Conservation (phyloP, 345 rosid species). For the Psidium friedrichsthalianum region DNA sequence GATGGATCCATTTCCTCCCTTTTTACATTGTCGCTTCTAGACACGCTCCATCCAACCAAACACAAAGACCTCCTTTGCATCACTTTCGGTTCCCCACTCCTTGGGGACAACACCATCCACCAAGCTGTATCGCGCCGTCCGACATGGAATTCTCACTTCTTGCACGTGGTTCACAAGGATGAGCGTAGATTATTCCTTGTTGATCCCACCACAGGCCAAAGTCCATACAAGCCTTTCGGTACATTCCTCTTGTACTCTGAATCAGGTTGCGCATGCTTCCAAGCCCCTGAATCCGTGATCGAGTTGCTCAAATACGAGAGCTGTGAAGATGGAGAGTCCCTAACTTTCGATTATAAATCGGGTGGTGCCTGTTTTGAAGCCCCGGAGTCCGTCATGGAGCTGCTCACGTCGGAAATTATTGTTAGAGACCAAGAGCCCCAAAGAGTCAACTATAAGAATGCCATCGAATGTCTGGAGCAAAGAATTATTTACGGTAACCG, state of each 20-base stretch:
- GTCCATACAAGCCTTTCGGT: conserved; percentile 40
- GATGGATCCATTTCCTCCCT: too few relatives aligned
- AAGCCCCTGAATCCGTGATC: conserved; percentile 28
- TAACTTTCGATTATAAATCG: conserved; percentile 4
- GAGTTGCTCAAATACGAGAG: conserved; percentile 8
- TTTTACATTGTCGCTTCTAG: too few relatives aligned
- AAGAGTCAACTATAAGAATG: conserved; percentile 1
- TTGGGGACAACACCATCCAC: too few relatives aligned
- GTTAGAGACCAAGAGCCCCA: conserved; percentile 1
- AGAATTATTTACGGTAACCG: conserved; percentile 1
- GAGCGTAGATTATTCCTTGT: too few relatives aligned
- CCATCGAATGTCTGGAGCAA: conserved; percentile 1
- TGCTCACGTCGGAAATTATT: conserved; percentile 8
- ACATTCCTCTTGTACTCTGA: conserved; percentile 34
- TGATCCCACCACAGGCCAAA: too few relatives aligned
- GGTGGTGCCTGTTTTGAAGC: conserved; percentile 28
- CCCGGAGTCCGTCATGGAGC: conserved; percentile 17
- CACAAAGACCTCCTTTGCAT: too few relatives aligned
- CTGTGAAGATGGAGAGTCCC: not conserved
- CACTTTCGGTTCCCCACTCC: too few relatives aligned
- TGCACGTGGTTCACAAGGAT: too few relatives aligned
- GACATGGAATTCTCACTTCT: too few relatives aligned
- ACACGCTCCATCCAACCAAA: too few relatives aligned
- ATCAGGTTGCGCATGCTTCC: conserved; percentile 24
- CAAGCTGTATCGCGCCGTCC: too few relatives aligned